Conservation (phyloP, 2,329 filamentous ascomycete species). For the Aspergillus neotritici region DNA sequence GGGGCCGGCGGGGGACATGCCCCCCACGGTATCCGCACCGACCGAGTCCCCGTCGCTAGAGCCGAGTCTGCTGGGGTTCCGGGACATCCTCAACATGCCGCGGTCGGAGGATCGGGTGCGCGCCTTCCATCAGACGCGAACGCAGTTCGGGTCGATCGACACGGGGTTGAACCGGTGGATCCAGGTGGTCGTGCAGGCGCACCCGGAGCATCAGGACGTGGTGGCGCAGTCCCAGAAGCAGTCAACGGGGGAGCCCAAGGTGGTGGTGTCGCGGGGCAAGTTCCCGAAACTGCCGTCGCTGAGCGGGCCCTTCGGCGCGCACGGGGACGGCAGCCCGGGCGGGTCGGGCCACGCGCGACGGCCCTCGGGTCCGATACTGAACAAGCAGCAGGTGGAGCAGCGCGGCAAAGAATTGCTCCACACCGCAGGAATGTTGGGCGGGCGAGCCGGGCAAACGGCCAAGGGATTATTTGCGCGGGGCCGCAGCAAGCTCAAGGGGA, state of each 20-base stretch:
- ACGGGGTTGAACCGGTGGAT: conserved; percentile 66
- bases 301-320: conserved; percentile 24
- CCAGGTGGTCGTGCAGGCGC: conserved; percentile 41
- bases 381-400: conserved; percentile 62
- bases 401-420: conserved; percentile 88
- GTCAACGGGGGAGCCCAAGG: conserved; percentile 25
- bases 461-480: conserved; percentile 90
- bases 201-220: conserved; percentile 50
- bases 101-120: conserved; percentile 63
- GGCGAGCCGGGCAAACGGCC: conserved; percentile 69
- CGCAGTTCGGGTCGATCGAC: conserved; percentile 65
- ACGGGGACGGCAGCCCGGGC: conserved; percentile 28
- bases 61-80: conserved; percentile 55
- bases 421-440: conserved; percentile 66
- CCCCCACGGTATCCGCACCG: conserved; percentile 7
- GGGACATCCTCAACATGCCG: conserved; percentile 68
- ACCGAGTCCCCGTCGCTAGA: conserved; percentile 16
- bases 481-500: conserved; percentile 70
- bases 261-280: conserved; percentile 30
- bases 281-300: conserved; percentile 39
- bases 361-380: conserved; percentile 40
- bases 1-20: conserved; percentile 6
- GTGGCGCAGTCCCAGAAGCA: conserved; percentile 32
- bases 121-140: conserved; percentile 66
- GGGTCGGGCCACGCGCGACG: conserved; percentile 30